phyloP scores from a whole-genome alignment of 129 eudicot species.

The Flaveria ramosissima region DNA sequence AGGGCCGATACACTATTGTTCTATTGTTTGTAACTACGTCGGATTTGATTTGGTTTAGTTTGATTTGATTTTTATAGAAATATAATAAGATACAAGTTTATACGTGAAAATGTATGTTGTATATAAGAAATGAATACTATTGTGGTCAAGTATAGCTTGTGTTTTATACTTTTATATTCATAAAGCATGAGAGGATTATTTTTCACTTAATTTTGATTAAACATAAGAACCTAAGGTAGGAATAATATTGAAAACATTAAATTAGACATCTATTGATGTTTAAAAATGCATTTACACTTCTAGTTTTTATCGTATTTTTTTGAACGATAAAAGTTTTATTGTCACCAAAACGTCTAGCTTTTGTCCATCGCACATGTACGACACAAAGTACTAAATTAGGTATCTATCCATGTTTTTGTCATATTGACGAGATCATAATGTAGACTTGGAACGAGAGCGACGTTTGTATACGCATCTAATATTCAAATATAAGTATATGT shows the following conservation, averaged over 20 bases:
- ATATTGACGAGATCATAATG: not conserved
- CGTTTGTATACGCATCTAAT: not conserved
- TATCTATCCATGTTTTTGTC: not conserved
- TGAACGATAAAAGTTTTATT: no score
- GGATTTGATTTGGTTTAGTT: not conserved
- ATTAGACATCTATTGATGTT: no score
- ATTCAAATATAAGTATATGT: no score
- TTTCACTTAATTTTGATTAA: not conserved
- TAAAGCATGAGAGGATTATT: no score
- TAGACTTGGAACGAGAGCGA: not conserved
- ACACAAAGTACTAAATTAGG: not conserved
- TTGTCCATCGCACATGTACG: no score
- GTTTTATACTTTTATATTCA: no score
- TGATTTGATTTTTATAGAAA: not conserved
- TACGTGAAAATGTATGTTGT: not conserved
- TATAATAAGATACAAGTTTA: constrained; percentile 15
- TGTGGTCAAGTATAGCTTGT: no score
- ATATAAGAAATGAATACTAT: no score
- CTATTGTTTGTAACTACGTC: not conserved
- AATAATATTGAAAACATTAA: no score
- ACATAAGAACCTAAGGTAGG: not conserved
- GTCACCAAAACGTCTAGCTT: no score
- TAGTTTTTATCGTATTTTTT: no score
- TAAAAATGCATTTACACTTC: no score
- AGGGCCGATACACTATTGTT: constrained; percentile 4